Base-by-base conservation (phyloP, 768 basidiomycete species). In the Termitomyces sp. region DNA sequence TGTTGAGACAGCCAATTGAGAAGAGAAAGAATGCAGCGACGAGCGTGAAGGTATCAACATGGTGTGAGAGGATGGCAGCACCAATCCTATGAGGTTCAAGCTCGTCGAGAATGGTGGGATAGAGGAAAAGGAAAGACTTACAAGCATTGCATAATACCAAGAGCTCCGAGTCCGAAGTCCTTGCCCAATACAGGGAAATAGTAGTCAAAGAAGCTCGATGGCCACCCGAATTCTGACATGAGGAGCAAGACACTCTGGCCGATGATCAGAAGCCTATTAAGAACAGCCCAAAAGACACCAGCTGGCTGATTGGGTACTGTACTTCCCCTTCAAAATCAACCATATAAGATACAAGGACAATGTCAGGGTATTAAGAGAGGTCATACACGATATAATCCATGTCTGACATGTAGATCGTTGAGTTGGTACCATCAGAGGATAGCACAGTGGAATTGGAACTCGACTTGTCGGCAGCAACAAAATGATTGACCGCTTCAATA, bases 21-120 rank as follows among this genome's bases (percentile, higher is more conserved):
- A 96, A 96, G 59, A 96, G 81, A 77, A 96, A 86, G 79, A 95
- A 95, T 46, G 89, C 92, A 5, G 92, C 79, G 59, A 93, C 93
- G 66, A 95, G 89, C 21, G 92, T 85, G 76, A 96, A 95, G 58
- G 83, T 84, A 64, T 92, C 86, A 57, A 94, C 91, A 69, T 86
- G 80, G 74, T 90, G 88, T 5, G 86, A 86, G 52, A 89, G 81
- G 57, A 89, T 78, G 17, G 84, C 79, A 30, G 86, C 86, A 9
- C 85, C 85, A 55, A 89, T 85, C 47, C 85, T 86, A 57, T 16
- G 28, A 45, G 11, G 23, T 34, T 34, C 14, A 54, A 19, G 28
- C 23, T 44, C 28, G 41, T 44, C 28, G 42, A 47, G 37, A 55
- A 19, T 14, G 42, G 7, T 41, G 30, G 3, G 8, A 8, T 37